Base-by-base conservation (phyloP, 192 early-diverging fungal genomes). In the Backusella liffmaniae region DNA sequence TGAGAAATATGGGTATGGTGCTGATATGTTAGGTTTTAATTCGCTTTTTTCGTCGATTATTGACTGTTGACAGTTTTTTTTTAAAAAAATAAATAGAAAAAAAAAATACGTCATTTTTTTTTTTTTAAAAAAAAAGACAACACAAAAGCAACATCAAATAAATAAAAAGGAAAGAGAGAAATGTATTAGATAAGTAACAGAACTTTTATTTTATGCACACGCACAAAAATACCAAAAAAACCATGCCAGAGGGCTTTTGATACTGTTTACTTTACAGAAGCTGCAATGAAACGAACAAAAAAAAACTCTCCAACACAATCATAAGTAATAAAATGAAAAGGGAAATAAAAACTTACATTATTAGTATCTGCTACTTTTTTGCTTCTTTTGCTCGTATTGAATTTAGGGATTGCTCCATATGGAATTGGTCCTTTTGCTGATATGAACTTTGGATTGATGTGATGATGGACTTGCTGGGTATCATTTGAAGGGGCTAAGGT, bases 361-460 rank as follows among this genome's bases (percentile, higher is more conserved):
- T 39, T 62, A 29, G 16, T 46, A 70, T 42, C 29, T 71, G n/a
- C 32, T 23, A 7, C 26, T 32, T 41, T 71, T 2, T 18, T 44
- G 32, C 1, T 34, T 67, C 32, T 67, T 67, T 36, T 35, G 3
- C 13, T 36, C 35, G 21, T 34, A 62, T 26, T 62, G 56, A 62
- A 21, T 18, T 71, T 71, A 15, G 70, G 70, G 8, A 71, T 71
- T 16, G 70, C 29, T 71, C 70, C 70, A 71, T 71, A 71, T 49
- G 70, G 70, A 2, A 49, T 44, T 30, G 70, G 41, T 26, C 56
- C 56, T 62, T 62, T 62, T 2, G n/a, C 9, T 62, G 56, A 12
- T 29, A 62, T 62, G 10, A 62, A 62, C 2, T 62, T 56, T 56
- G 8, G n/a, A 10, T 56, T 62, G 56, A 3, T 62, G 53, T 56